These are phyloP conservation scores for Lentinula boryana DNA, from an alignment of 768 basidiomycete genomes.

Conservation along the genomic window DNA sequence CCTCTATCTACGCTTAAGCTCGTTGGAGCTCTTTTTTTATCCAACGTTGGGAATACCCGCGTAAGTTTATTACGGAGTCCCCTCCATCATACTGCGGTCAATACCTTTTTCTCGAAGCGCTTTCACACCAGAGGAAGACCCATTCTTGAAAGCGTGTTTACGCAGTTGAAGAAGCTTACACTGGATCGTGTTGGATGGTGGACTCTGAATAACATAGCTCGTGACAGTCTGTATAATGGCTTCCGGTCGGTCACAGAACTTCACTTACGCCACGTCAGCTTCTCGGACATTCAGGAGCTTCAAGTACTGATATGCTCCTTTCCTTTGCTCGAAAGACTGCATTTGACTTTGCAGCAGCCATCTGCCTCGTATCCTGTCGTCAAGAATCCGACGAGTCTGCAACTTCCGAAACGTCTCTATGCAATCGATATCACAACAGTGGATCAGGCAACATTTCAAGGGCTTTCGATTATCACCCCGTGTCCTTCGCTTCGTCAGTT, in stretches of 20 bases:
- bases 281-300: background rate
- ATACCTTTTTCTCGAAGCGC: background rate
- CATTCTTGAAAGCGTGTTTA: background rate
- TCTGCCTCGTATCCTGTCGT: background rate
- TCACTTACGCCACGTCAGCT: background rate
- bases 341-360: background rate
- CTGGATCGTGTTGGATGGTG: slow-evolving; percentile 3
- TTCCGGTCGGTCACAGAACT: background rate
- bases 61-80: background rate
- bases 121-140: background rate
- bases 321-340: slow-evolving; percentile 1
- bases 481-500: slow-evolving; percentile 4
- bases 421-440: background rate
- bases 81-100: background rate
- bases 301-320: slow-evolving; percentile 4
- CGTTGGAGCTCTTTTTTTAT: background rate
- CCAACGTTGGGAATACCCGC: background rate
- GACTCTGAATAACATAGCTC: background rate
- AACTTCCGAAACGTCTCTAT: background rate
- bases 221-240: background rate
- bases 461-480: background rate
- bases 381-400: background rate
- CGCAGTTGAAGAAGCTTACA: background rate
- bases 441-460: background rate
- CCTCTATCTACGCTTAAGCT: background rate